Base-by-base conservation (phyloP, 257 asterid species). In the Nyctanthes arbortristis region DNA sequence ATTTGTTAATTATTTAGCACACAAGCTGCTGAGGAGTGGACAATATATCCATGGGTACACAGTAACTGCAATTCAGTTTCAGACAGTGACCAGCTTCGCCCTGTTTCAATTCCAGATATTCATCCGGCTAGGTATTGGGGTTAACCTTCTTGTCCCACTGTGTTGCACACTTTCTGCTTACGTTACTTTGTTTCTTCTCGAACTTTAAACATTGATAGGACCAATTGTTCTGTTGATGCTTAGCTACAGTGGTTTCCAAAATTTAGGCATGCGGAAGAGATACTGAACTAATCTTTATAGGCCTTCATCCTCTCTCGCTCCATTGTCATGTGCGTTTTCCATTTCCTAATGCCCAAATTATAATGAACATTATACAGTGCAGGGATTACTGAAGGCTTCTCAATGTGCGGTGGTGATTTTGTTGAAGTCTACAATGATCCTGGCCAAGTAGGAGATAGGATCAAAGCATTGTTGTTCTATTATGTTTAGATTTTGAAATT, bases 361-460 rank as follows among this genome's bases (percentile, higher is more conserved):
- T 61, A 12, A 54, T 63, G 66, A 31, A 63, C 79, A 40, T 66
- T 70, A 32, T 81, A 82, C 96, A 93, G 99, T 89, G 95, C 96
- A 87, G 99, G 99, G 84, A 89, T 86, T 75, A 85, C 96, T 71
- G 96, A 91, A 74, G 97, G 97, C 59, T 93, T 93, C 84, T 91
- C 99, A 37, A 91, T 93, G 97, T 93, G 99, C 40, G 97, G 97
- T 61, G 99, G 99, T 76, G 97, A 93, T 84, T 93, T 93, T 77
- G 92, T 89, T 58, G 99, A 93, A 80, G 96, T 93, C 66, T 93
- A 93, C 79, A 83, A 77, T 78, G 96, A 91, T 85, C 88, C 93
- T 69, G 86, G 85, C 87, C 97, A 93, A 84, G 78, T 73, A 79
- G 99, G 99, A 63, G 87, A 60, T 47, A 67, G 32, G 20, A 59